Evolutionary conservation across 352 stramenopile genomes (phyloP).

Genomic region (Pythium insidiosum): DNA sequence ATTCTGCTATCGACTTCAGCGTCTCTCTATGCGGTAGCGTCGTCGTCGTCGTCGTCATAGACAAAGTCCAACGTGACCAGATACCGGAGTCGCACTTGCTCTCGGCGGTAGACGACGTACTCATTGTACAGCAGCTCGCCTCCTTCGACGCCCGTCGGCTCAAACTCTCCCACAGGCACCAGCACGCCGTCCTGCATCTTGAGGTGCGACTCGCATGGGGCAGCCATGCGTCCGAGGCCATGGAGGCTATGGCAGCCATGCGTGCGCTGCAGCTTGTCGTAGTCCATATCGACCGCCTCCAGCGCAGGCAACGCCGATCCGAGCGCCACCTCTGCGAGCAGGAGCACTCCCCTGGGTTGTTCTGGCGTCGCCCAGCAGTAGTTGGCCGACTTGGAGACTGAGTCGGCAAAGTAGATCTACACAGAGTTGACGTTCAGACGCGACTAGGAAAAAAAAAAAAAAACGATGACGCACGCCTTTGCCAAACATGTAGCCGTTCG

Average conservation of each 20-base stretch:
- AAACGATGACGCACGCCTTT: constrained; percentile 83
- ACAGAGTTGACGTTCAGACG: not conserved
- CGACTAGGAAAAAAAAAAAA: no score
- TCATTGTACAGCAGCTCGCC: constrained; percentile 68
- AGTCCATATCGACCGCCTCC: constrained; percentile 45
- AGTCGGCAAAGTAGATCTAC: constrained; percentile 84
- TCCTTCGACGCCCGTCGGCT: constrained; percentile 27
- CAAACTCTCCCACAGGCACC: constrained; percentile 48
- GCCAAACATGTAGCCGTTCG: constrained; percentile 79
- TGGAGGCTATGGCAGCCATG: constrained; percentile 40
- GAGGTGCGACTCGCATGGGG: constrained; percentile 29
- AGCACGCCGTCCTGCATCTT: constrained; percentile 41
- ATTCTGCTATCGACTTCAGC: no score
- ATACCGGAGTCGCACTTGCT: constrained; percentile 62
- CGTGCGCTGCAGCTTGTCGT: constrained; percentile 25
- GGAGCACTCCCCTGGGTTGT: constrained; percentile 47
- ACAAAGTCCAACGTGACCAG: constrained; percentile 44
- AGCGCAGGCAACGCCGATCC: constrained; percentile 34
- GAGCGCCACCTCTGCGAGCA: constrained; percentile 60
- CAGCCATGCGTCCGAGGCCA: constrained; percentile 47
- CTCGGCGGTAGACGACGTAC: constrained; percentile 62
- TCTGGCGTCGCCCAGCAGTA: constrained; percentile 74
- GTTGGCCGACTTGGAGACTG: constrained; percentile 69
- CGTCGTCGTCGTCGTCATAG: constrained; percentile 29
- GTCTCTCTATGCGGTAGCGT: no score